Conservation (phyloP, 2,329 filamentous ascomycete species). For the Karstenula rhodostoma region DNA sequence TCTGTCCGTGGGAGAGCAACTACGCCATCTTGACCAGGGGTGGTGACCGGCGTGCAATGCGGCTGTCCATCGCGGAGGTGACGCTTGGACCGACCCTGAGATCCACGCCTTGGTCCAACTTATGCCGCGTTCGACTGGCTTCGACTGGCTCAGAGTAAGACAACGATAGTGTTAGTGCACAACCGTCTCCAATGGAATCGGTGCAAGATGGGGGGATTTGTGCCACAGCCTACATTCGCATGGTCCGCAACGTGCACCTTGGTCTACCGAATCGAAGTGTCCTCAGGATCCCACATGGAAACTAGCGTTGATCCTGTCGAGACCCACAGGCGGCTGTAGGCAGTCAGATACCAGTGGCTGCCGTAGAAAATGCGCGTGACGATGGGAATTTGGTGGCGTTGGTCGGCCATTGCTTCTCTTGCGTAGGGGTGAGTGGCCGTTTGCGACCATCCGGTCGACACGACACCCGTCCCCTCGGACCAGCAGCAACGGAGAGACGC, state of each 20-base stretch:
- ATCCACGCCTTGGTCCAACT: slow-evolving; percentile 18
- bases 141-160: slow-evolving; percentile 28
- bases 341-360: slow-evolving; percentile 12
- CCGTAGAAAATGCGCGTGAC: slow-evolving; percentile 22
- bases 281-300: slow-evolving; percentile 38
- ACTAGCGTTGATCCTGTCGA: slow-evolving; percentile 31
- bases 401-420: slow-evolving; percentile 29
- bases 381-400: slow-evolving; percentile 36
- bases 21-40: slow-evolving; percentile 2
- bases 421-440: slow-evolving; percentile 38
- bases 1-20: not conserved
- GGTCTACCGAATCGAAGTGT: slow-evolving; percentile 31
- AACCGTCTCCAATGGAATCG: slow-evolving; percentile 31
- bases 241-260: slow-evolving; percentile 30
- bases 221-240: slow-evolving; percentile 30
- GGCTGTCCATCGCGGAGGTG: slow-evolving; percentile 30
- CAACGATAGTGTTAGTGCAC: slow-evolving; percentile 21
- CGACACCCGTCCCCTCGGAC: slow-evolving; percentile 35
- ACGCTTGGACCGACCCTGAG: slow-evolving; percentile 26
- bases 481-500: slow-evolving; percentile 32
- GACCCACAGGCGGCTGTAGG: slow-evolving; percentile 26
- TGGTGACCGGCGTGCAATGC: slow-evolving; percentile 33
- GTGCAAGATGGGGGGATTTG: slow-evolving; percentile 29
- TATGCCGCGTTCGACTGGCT: slow-evolving; percentile 25
- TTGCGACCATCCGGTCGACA: slow-evolving; percentile 40